A percentile compares a stretch with the other conserved stretches of the same genome.
These are phyloP conservation scores for Amanita molliuscula DNA, from an alignment of 768 basidiomycete genomes.

Conservation along the genomic window DNA sequence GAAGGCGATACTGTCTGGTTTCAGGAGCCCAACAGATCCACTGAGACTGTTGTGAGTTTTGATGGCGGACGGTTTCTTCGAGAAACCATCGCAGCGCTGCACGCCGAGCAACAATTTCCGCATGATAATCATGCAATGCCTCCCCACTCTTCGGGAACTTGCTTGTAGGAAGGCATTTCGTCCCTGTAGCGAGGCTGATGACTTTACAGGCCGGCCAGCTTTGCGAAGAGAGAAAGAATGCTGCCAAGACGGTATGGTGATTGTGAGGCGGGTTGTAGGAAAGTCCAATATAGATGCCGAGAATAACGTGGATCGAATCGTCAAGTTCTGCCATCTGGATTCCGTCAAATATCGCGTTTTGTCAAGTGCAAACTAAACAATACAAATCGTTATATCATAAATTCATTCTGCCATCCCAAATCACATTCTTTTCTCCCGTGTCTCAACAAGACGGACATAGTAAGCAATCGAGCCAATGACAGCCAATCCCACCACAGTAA, in stretches of 20 bases:
- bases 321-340: slow-evolving; percentile 7
- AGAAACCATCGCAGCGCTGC: slow-evolving; percentile 73
- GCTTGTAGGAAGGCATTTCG: slow-evolving; percentile 68
- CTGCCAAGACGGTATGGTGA: slow-evolving; percentile 59
- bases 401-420: not conserved
- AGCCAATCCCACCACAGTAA: slow-evolving; percentile 51
- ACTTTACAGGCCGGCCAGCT: slow-evolving; percentile 27
- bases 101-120: slow-evolving; percentile 83
- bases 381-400: not conserved
- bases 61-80: slow-evolving; percentile 46
- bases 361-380: too few species aligned
- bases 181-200: slow-evolving; percentile 72
- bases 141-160: slow-evolving; percentile 64
- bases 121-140: slow-evolving; percentile 81
- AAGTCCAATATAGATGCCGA: slow-evolving; percentile 33
- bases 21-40: slow-evolving; percentile 32
- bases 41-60: slow-evolving; percentile 23
- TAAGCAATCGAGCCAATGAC: slow-evolving; percentile 37
- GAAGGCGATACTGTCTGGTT: slow-evolving; percentile 35
- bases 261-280: slow-evolving; percentile 39
- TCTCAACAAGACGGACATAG: slow-evolving; percentile 21
- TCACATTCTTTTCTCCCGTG: not conserved
- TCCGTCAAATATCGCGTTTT: too few species aligned
- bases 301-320: slow-evolving; percentile 19
- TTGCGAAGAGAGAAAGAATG: slow-evolving; percentile 29